Conservation (phyloP, 768 basidiomycete genomes). For the Hemileccinum impolitum region DNA sequence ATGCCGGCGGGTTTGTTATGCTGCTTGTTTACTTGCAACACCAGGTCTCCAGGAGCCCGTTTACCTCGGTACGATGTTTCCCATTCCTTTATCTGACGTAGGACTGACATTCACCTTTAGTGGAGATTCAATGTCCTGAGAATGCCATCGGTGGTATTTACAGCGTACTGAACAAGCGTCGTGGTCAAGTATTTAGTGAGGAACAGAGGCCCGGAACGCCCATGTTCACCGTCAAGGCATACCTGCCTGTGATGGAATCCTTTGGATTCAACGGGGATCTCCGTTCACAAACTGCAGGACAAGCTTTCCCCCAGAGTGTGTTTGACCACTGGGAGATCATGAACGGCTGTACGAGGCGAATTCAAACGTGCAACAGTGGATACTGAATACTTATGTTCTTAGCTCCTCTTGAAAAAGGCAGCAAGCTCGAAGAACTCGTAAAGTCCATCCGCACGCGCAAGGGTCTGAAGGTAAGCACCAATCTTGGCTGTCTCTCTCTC, state of each 20-base stretch:
- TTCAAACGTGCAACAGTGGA: background rate
- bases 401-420: constrained; percentile 84
- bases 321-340: constrained; percentile 92
- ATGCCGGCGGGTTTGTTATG: constrained; percentile 93
- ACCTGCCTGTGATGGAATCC: constrained; percentile 86
- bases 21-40: constrained; percentile 87
- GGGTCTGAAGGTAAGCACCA: constrained; percentile 76
- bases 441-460: constrained; percentile 83
- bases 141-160: constrained; percentile 98
- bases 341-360: constrained; percentile 62
- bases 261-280: constrained; percentile 99
- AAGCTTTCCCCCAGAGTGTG: constrained; percentile 97
- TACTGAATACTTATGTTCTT: constrained; percentile 6
- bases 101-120: constrained; percentile 37
- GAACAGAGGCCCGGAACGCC: constrained; percentile 97
- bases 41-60: constrained; percentile 95
- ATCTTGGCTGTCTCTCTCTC: background rate
- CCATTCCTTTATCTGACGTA: background rate
- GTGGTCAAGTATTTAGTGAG: constrained; percentile 97
- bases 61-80: constrained; percentile 66
- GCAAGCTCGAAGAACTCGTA: constrained; percentile 86
- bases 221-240: constrained; percentile 99
- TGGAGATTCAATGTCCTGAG: constrained; percentile 98
- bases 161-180: constrained; percentile 88
- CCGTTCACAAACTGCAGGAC: constrained; percentile 87